Percentiles rank a stretch among this genome's conserved stretches.
phyloP scores from a whole-genome alignment of 305 asterid genomes.

The Withania somnifera region DNA sequence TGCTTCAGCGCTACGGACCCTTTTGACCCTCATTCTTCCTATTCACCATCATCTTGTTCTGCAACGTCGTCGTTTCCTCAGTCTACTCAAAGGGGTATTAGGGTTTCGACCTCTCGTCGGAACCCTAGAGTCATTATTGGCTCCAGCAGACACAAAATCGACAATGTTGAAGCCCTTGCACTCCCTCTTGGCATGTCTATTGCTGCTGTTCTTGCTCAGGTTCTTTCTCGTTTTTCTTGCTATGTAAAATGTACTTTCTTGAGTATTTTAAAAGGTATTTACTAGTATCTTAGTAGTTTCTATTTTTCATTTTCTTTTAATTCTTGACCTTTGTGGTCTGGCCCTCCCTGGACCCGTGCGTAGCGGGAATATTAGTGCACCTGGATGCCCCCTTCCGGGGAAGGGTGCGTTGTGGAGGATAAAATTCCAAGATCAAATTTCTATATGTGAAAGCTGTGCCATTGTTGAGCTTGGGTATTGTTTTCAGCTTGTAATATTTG shows the following conservation, averaged over 20 bases:
- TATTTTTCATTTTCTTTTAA: too few relatives aligned
- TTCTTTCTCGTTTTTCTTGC: neutral
- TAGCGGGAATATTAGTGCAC: too few relatives aligned
- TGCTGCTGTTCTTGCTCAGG: constrained; percentile 81
- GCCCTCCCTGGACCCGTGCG: too few relatives aligned
- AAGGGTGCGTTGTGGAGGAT: neutral
- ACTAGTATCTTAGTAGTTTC: neutral
- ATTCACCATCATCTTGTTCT: constrained; percentile 21
- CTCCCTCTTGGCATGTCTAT: constrained; percentile 84
- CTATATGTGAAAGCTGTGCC: neutral
- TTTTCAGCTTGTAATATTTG: neutral
- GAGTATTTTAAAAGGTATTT: neutral
- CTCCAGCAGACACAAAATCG: constrained; percentile 20
- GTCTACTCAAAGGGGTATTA: constrained; percentile 31
- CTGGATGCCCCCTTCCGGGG: too few relatives aligned
- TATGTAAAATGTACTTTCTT: too few relatives aligned
- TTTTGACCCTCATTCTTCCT: constrained; percentile 24
- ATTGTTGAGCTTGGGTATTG: neutral
- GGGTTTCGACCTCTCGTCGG: constrained; percentile 26
- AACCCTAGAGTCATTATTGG: constrained; percentile 35
- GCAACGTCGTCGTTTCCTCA: constrained; percentile 16
- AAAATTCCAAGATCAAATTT: neutral
- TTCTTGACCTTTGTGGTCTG: too few relatives aligned
- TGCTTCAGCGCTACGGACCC: too few relatives aligned
- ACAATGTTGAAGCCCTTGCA: constrained; percentile 58